Conservation (phyloP, 768 basidiomycete species). For the Nidula microcarpa region DNA sequence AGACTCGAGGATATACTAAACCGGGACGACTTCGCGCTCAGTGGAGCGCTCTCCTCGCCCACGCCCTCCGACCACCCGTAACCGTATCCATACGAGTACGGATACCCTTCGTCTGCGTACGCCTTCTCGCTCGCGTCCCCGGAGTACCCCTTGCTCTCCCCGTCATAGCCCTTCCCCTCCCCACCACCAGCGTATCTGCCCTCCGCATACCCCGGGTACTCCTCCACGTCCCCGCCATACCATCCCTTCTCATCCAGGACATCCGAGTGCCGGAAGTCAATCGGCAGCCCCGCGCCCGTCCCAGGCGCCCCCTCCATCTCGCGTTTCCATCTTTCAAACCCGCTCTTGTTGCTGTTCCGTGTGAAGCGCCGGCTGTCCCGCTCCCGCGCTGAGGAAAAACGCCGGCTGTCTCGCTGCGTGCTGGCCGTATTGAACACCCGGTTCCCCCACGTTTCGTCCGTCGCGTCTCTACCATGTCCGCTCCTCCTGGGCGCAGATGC, state of each 20-base stretch:
- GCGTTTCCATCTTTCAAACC: slow-evolving; percentile 41
- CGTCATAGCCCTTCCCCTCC: no score
- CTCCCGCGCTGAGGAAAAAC: slow-evolving; percentile 1
- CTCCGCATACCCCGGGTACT: not conserved
- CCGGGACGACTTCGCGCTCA: slow-evolving; percentile 22
- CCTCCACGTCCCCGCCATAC: slow-evolving; percentile 4
- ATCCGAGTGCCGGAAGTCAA: slow-evolving; percentile 39
- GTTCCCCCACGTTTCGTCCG: no score
- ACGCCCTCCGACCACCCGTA: no score
- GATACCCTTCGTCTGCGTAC: no score
- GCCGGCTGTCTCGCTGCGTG: not conserved
- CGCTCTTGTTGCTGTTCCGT: slow-evolving; percentile 28
- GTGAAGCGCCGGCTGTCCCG: slow-evolving; percentile 3
- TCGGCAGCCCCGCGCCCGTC: slow-evolving; percentile 27
- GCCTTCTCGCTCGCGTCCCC: no score
- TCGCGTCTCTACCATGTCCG: no score
- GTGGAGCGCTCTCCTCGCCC: slow-evolving; percentile 3
- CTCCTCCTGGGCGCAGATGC: no score
- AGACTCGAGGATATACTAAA: slow-evolving; percentile 13
- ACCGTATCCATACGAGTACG: no score
- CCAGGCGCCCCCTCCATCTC: slow-evolving; percentile 32
- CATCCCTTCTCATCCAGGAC: slow-evolving; percentile 12
- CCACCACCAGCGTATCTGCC: no score
- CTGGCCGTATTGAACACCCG: no score
- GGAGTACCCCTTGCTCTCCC: no score